phyloP scores from a whole-genome alignment of 2,329 filamentous ascomycete genomes.

The Ascochyta clinopodiicola region DNA sequence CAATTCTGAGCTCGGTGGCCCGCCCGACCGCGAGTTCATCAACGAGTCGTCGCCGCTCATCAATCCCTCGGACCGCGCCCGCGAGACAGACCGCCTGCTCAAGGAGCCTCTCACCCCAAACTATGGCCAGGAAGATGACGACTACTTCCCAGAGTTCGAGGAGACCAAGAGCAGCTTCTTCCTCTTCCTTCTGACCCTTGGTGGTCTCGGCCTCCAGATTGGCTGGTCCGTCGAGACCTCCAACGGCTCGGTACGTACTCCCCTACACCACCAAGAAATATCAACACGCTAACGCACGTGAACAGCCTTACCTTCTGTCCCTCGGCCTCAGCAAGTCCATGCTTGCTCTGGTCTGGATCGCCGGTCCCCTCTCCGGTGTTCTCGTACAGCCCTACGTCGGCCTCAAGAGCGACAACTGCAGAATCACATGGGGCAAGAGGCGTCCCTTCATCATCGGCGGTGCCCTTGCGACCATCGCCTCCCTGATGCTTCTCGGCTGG shows the following conservation, averaged over 20 bases:
- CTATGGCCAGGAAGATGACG: constrained; percentile 50
- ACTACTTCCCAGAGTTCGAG: constrained; percentile 57
- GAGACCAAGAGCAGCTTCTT: constrained; percentile 84
- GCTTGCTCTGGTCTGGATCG: constrained; percentile 62
- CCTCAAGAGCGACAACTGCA: constrained; percentile 59
- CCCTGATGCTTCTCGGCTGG: constrained; percentile 59
- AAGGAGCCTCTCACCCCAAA: constrained; percentile 44
- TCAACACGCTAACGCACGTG: constrained; percentile 2
- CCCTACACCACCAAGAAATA: not conserved
- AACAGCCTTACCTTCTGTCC: constrained; percentile 59
- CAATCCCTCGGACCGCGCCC: constrained; percentile 33
- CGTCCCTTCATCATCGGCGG: constrained; percentile 61
- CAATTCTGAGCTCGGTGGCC: constrained; percentile 28
- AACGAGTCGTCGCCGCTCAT: constrained; percentile 47
- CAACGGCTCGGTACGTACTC: constrained; percentile 73
- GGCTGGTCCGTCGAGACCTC: constrained; percentile 96
- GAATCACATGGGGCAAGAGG: constrained; percentile 57
- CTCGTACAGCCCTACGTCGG: constrained; percentile 63
- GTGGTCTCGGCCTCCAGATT: constrained; percentile 86
- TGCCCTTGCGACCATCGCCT: constrained; percentile 56
- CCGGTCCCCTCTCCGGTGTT: constrained; percentile 61
- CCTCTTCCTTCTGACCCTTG: constrained; percentile 82
- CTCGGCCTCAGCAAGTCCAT: constrained; percentile 61
- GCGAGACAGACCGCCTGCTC: constrained; percentile 40
- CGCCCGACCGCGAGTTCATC: constrained; percentile 35